Evolutionary conservation across 345 rosid species (phyloP), one percentile per base, ranked within the genome.

Genomic region (Mallotus nudiflorus): DNA sequence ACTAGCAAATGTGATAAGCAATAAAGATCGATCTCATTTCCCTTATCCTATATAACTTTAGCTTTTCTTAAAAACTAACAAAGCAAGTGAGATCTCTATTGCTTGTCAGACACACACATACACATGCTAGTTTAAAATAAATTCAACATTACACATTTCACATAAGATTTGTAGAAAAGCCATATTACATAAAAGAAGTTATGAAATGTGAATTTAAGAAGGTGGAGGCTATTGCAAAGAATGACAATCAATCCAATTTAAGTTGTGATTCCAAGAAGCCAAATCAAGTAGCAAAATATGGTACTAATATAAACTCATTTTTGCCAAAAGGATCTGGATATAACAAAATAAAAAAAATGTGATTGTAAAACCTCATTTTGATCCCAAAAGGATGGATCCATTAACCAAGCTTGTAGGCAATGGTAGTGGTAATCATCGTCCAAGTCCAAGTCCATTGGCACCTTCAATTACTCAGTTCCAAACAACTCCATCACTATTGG

Each of bases 341-440:
- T 8, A 15, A 9, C 50, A 80, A 71, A 33, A 62, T 24, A 31
- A 61, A 49, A 85, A 69, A 62, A 83, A 82, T 66, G 82, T 82
- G 46, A 56, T 55, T 50, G 71, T 67, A 22, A 84, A 71, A 29
- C 84, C 79, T 7, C 42, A 27, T 20, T 67, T 79, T 5, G 89
- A 81, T 58, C 70, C 68, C 37, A 84, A 71, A 39, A 86, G 71
- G 76, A 83, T 81, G 77, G 89, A 84, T 35, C 81, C 78, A 53
- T 66, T 76, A 20, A 49, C 48, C 49, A 79, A 79, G 70, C 71
- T 71, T 14, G 71, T 62, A 11, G 57, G 33, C n/a, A 35, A 67
- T 59, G 15, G 54, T 70, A 75, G 44, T 52, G 24, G 74, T 59
- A 79, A 69, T 50, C 78, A 74, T n/a, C 82, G 74, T 27, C 51